Percentiles rank a stretch among this genome's conserved stretches.
These are phyloP conservation scores for Pythium diclinum DNA, from an alignment of 352 stramenopile genomes.

Conservation along the genomic window DNA sequence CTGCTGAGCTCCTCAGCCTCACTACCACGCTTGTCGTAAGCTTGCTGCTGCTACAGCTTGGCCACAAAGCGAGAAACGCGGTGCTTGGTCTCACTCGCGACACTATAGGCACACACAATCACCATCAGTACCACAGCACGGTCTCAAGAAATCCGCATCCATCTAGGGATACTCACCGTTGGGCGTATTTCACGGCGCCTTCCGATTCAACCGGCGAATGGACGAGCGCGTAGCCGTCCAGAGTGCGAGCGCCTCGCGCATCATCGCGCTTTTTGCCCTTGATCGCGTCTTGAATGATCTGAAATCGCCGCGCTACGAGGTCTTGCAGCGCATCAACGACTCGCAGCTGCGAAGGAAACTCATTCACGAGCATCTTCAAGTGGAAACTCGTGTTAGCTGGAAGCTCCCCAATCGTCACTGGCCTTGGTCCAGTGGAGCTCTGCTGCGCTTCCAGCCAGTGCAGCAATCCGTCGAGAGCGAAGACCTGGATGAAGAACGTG, in stretches of 20 bases:
- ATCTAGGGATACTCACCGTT: conserved; percentile 13
- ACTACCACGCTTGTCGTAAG: conserved; percentile 12
- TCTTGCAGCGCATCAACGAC: conserved; percentile 59
- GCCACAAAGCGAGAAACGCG: conserved; percentile 24
- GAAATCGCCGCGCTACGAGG: conserved; percentile 48
- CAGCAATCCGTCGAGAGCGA: conserved; percentile 60
- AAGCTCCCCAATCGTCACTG: conserved; percentile 3
- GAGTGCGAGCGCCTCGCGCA: conserved; percentile 60
- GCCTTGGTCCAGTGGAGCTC: conserved; percentile 22
- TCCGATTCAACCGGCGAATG: conserved; percentile 35
- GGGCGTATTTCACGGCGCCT: conserved; percentile 23
- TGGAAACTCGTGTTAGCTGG: conserved; percentile 35
- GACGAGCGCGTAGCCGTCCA: conserved; percentile 65
- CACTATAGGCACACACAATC: not conserved
- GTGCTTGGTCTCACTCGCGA: conserved; percentile 16
- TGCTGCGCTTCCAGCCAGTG: conserved; percentile 23
- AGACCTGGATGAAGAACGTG: conserved; percentile 82
- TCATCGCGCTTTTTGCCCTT: conserved; percentile 71
- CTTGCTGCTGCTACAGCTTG: conserved; percentile 7
- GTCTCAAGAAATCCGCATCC: not conserved
- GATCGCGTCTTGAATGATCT: conserved; percentile 56
- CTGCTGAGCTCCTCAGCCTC: conserved; percentile 17
- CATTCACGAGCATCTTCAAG: conserved; percentile 39
- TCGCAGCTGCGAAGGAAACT: conserved; percentile 35
- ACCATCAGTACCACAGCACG: not conserved